A percentile compares a stretch with the other conserved stretches of the same genome.
These are phyloP conservation scores for Verticillium alfalfae DNA, from an alignment of 2,329 filamentous ascomycete species.

Conservation along the genomic window DNA sequence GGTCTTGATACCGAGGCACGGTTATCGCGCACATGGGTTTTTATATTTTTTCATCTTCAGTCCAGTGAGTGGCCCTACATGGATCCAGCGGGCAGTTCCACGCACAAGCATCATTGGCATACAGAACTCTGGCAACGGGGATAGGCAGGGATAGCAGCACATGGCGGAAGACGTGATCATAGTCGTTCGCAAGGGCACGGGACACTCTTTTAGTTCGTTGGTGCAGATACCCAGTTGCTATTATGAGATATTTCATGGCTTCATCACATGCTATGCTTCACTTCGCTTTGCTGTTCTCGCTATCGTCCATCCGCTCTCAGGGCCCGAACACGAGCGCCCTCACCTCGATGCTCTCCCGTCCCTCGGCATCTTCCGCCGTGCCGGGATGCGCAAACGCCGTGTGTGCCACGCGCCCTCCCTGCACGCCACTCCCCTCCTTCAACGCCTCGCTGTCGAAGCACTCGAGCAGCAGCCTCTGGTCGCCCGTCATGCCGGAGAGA, in stretches of 20 bases:
- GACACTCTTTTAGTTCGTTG: neutral
- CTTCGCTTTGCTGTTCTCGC: neutral
- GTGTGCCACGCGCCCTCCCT: conserved; percentile 59
- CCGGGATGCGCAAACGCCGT: conserved; percentile 74
- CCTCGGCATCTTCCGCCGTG: conserved; percentile 62
- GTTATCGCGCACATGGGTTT: too few relatives aligned
- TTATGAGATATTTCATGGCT: neutral
- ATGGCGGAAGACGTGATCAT: neutral
- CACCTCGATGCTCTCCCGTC: conserved; percentile 85
- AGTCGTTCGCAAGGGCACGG: neutral
- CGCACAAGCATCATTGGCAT: neutral
- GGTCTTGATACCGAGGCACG: neutral
- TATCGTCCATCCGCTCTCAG: conserved; percentile 13
- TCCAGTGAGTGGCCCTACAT: neutral
- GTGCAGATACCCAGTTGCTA: neutral
- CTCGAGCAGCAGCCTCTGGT: conserved; percentile 70
- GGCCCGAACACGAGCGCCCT: conserved; percentile 76
- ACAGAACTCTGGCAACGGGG: neutral
- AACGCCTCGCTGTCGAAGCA: conserved; percentile 66
- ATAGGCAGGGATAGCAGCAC: neutral
- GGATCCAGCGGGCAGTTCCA: neutral
- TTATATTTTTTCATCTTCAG: neutral
- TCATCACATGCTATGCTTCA: neutral
- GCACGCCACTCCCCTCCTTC: conserved; percentile 40
- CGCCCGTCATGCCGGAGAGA: conserved; percentile 69